Base-by-base conservation (phyloP, 352 stramenopile species). In the Lagenidium sp. region DNA sequence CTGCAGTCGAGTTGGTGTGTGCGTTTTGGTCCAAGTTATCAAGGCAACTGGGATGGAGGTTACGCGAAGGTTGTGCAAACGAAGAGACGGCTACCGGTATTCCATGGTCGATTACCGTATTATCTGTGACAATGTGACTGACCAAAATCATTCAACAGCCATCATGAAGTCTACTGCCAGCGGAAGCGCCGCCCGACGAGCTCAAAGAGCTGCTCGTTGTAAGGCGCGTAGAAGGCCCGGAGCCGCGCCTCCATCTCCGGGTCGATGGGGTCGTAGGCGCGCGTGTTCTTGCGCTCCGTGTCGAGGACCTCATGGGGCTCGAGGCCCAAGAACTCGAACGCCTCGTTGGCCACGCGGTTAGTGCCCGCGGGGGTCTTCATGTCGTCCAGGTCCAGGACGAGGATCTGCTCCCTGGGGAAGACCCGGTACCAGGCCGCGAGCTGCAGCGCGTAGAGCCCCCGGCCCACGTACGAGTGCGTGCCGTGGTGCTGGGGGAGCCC, bases 381-480 rank as follows among this genome's bases (percentile, higher is more conserved):
- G 38, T 91, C 75, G 56, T 97, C 89, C 37, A 97, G 52, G 44
- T 81, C 82, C 21, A 97, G 34, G 1, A 97, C 56, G 18, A 97
- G 66, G 29, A 97, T 68, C 31, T 92, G 76, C 20, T 95, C 66
- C 22, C 57, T 62, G 1, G 63, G 59, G 56, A 97, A 97, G 7
- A 83, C 79, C n/a, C 68, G 48, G 23, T 97, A 70, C 93, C 93
- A 98, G 24, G 86, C 65, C 41, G 77, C 58, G 40, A 97, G 62
- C 58, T 97, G 88, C 22, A 97, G 51, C 20, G 79, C 88, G 61
- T 98, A 98, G 36, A 97, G 57, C 0, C 93, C 93, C 23, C 93
- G 72, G 7, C 73, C 77, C 0, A 97, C 45, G 31, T 94, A 73
- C 47, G 83, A 88, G 60, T 97, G 87, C 6, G 60, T 59, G 34